Evolutionary conservation across 2,329 filamentous ascomycete genomes (phyloP).

Genomic region (Trichophaea hybrida): DNA sequence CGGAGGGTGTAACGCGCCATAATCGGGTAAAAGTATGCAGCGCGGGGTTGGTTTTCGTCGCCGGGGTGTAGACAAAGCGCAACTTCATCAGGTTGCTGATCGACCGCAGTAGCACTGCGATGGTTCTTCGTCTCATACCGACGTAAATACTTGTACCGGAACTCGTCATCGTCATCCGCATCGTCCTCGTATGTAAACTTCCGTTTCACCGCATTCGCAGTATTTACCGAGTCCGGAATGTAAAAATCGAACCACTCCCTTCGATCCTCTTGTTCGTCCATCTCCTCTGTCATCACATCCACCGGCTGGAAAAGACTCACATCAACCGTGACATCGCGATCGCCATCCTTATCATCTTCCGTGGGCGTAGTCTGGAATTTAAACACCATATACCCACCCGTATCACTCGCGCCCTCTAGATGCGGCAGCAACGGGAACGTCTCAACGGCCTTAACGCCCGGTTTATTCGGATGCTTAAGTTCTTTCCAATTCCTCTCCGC

Average conservation of each 20-base stretch:
- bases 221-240: constrained; percentile 38
- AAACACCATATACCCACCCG: constrained; percentile 53
- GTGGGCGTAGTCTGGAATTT: constrained; percentile 55
- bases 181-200: constrained; percentile 45
- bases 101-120: constrained; percentile 39
- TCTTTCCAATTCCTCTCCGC: constrained; percentile 27
- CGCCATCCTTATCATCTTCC: constrained; percentile 40
- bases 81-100: constrained; percentile 49
- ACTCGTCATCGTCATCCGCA: constrained; percentile 44
- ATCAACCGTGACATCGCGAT: constrained; percentile 42
- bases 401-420: constrained; percentile 54
- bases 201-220: constrained; percentile 43
- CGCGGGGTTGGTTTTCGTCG: constrained; percentile 40
- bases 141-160: constrained; percentile 47
- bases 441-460: constrained; percentile 41
- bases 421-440: constrained; percentile 50
- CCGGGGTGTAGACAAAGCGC: constrained; percentile 46
- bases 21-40: constrained; percentile 53
- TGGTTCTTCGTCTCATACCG: constrained; percentile 51
- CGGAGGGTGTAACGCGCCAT: constrained; percentile 49
- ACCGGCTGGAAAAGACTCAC: constrained; percentile 48
- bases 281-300: constrained; percentile 42
- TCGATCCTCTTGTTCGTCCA: constrained; percentile 38
- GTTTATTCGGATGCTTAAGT: constrained; percentile 27
- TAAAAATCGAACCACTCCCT: constrained; percentile 55